Conservation (phyloP, 1,139 yeast genomes). For the Hansenula lynferdii region DNA sequence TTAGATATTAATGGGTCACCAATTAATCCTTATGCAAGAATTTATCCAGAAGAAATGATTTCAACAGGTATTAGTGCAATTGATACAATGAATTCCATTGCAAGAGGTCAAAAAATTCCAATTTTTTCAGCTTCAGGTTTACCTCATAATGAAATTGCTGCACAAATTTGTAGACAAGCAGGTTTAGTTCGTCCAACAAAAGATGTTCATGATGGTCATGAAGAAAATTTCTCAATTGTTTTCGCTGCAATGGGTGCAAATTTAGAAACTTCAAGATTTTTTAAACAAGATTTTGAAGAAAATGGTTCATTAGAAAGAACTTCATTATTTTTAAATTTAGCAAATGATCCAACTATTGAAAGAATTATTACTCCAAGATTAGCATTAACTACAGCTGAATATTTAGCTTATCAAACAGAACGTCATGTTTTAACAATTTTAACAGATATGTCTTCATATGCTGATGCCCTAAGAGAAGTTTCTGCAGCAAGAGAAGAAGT, state of each 20-base stretch:
- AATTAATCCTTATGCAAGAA: slow-evolving; percentile 96
- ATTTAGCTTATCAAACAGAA: slow-evolving; percentile 97
- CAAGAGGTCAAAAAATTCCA: slow-evolving; percentile 99
- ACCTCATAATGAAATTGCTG: slow-evolving; percentile 99
- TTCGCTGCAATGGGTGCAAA: slow-evolving; percentile 99
- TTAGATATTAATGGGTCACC: slow-evolving; percentile 98
- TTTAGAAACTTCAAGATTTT: slow-evolving; percentile 85
- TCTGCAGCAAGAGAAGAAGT: slow-evolving; percentile 99
- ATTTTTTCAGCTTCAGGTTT: slow-evolving; percentile 98
- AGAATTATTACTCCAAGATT: slow-evolving; percentile 98
- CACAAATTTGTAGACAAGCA: slow-evolving; percentile 99
- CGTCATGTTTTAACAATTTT: slow-evolving; percentile 97
- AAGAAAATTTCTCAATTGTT: slow-evolving; percentile 97
- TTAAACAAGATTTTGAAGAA: slow-evolving; percentile 99
- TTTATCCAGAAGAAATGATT: slow-evolving; percentile 99
- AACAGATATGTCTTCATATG: slow-evolving; percentile 99
- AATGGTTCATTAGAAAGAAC: slow-evolving; percentile 98
- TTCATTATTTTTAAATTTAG: slow-evolving; percentile 91
- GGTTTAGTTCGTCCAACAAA: slow-evolving; percentile 98
- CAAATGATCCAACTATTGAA: slow-evolving; percentile 99
- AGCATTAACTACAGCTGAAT: slow-evolving; percentile 99
- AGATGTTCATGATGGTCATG: slow-evolving; percentile 99
- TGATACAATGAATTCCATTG: slow-evolving; percentile 99
- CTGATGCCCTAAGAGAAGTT: slow-evolving; percentile 99
- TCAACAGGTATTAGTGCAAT: slow-evolving; percentile 98